Conservation (phyloP, 176 grass and related monocot genomes). For the Thinopyrum elongatum region DNA sequence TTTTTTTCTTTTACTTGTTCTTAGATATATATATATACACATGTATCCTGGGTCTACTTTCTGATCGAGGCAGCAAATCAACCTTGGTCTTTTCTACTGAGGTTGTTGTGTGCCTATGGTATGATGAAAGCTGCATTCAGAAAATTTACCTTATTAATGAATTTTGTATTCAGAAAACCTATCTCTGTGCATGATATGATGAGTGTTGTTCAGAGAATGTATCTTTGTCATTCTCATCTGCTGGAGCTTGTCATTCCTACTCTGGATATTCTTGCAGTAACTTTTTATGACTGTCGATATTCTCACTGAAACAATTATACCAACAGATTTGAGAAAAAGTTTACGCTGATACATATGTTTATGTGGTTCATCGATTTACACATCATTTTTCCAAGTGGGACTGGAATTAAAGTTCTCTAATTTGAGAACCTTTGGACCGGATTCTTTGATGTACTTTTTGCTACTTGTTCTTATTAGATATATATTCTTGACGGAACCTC, state of each 20-base stretch:
- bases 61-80: background rate
- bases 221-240: background rate
- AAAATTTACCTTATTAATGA: background rate
- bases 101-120: background rate
- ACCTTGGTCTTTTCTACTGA: background rate
- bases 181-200: background rate
- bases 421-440: background rate
- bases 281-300: background rate
- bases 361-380: too few species aligned
- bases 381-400: background rate
- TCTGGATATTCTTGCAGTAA: background rate
- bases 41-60: background rate
- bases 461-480: background rate
- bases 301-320: background rate
- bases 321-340: too few species aligned
- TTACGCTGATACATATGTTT: too few species aligned
- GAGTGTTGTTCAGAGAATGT: background rate
- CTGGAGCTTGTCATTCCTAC: background rate
- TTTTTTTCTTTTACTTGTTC: background rate
- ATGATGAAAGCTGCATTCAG: background rate
- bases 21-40: background rate
- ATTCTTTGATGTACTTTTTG: constrained; percentile 26
- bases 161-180: background rate
- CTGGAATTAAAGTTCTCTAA: too few species aligned
- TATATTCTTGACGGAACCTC: too few species aligned